Percentiles rank a stretch among this genome's conserved stretches.
Conservation (phyloP, 1,284 basidiomycete species). For the Lentinula novae-zelandiae region DNA sequence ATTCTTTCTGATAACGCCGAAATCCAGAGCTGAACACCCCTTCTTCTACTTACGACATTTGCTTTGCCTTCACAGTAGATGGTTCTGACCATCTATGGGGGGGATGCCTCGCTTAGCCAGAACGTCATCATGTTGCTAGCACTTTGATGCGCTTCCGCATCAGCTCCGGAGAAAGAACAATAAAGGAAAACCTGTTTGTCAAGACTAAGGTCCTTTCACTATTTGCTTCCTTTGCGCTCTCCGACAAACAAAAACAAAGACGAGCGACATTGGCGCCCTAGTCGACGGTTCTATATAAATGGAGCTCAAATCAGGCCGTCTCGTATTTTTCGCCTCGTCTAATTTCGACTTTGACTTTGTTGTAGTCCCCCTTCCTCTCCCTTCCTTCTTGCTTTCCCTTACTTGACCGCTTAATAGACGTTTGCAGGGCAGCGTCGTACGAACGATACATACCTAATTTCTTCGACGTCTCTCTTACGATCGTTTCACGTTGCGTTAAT, state of each 20-base stretch:
- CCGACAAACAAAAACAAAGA: not conserved
- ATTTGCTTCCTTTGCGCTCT: not conserved
- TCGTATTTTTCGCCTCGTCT: not conserved
- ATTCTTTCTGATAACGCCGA: not conserved
- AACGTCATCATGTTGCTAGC: not conserved
- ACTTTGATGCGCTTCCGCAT: not conserved
- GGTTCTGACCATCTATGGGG: not conserved
- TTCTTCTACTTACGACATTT: too few relatives aligned
- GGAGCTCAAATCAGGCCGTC: not conserved
- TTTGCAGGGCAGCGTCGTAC: constrained; percentile 27
- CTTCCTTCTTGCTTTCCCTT: not conserved
- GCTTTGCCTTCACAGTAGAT: too few relatives aligned
- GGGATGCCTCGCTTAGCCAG: not conserved
- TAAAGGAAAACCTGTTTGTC: not conserved
- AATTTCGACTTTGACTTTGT: constrained; percentile 10
- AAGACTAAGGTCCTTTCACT: not conserved
- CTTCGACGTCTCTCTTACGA: not conserved
- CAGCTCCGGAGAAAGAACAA: constrained; percentile 7
- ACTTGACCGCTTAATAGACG: constrained; percentile 18
- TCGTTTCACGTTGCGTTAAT: not conserved
- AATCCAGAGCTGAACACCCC: not conserved
- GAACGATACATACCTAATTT: not conserved
- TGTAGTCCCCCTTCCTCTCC: constrained; percentile 6
- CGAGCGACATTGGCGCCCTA: not conserved
- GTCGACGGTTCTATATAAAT: constrained; percentile 4